Conservation (phyloP, 179 eudicot genomes). For the Vitellaria paradoxa region DNA sequence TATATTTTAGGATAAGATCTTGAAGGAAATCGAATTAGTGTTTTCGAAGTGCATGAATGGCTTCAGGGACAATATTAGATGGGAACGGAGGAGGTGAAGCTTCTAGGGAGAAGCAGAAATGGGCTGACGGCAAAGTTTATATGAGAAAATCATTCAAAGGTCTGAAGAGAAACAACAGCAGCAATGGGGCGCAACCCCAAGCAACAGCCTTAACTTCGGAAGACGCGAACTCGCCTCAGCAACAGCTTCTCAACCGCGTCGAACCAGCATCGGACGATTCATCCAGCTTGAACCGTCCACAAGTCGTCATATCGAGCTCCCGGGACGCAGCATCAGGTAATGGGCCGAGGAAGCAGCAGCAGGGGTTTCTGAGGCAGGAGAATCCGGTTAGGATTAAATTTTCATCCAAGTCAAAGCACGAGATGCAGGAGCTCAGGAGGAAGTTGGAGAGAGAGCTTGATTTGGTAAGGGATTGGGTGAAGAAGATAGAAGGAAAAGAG, state of each 20-base stretch:
- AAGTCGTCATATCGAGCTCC: no score
- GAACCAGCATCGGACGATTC: slow-evolving; percentile 43
- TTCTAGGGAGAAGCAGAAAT: slow-evolving; percentile 35
- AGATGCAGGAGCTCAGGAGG: slow-evolving; percentile 56
- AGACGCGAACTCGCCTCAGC: slow-evolving; percentile 21
- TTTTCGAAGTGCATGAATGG: slow-evolving; percentile 18
- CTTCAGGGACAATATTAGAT: slow-evolving; percentile 23
- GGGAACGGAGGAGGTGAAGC: slow-evolving; percentile 31
- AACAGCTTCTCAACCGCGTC: no score
- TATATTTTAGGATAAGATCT: neutral
- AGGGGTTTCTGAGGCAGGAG: slow-evolving; percentile 35
- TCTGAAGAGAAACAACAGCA: slow-evolving; percentile 22
- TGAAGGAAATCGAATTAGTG: slow-evolving; percentile 12
- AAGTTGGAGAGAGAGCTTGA: slow-evolving; percentile 72
- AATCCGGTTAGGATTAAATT: slow-evolving; percentile 54
- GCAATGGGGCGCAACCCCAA: slow-evolving; percentile 15
- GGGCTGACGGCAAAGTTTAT: slow-evolving; percentile 50
- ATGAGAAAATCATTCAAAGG: slow-evolving; percentile 56
- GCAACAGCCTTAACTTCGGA: slow-evolving; percentile 20
- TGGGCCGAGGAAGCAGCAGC: slow-evolving; percentile 14
- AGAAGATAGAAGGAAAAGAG: slow-evolving; percentile 57
- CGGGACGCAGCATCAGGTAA: slow-evolving; percentile 10
- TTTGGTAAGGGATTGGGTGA: slow-evolving; percentile 56
- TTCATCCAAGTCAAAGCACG: slow-evolving; percentile 63
- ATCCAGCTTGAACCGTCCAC: slow-evolving; percentile 23